Percentiles rank a stretch among this genome's conserved stretches.
phyloP scores from a whole-genome alignment of 495 filamentous ascomycete genomes.

The Jackrogersella minutella region DNA sequence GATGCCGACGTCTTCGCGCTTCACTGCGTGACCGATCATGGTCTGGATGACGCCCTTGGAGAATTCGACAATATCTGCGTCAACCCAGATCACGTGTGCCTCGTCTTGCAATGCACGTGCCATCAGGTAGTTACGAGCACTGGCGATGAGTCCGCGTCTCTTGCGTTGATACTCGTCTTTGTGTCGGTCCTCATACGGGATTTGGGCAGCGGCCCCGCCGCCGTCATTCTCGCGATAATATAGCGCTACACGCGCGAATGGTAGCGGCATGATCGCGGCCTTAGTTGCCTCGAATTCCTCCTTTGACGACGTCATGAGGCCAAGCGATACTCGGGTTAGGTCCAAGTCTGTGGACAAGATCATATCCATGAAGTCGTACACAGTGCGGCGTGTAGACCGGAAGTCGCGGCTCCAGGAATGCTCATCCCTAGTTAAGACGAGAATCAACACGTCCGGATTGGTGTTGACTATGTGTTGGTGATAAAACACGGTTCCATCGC shows the following conservation, averaged over 20 bases:
- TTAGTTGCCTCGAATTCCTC: constrained; percentile 33
- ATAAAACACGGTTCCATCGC: constrained; percentile 33
- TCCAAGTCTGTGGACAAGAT: constrained; percentile 32
- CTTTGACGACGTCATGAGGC: constrained; percentile 32
- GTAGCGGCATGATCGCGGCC: constrained; percentile 17
- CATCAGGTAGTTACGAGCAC: constrained; percentile 38
- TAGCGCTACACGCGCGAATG: constrained; percentile 35
- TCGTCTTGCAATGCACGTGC: constrained; percentile 34
- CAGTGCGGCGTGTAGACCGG: constrained; percentile 31
- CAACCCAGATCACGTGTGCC: constrained; percentile 35
- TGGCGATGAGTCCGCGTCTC: constrained; percentile 22
- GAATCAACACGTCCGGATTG: constrained; percentile 30
- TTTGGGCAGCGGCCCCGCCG: constrained; percentile 7
- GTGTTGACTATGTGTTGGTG: constrained; percentile 33
- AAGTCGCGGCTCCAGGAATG: constrained; percentile 37
- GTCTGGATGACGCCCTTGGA: constrained; percentile 31
- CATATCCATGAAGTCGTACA: constrained; percentile 39
- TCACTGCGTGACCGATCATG: constrained; percentile 30
- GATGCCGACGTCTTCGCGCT: constrained; percentile 25
- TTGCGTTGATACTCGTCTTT: constrained; percentile 22
- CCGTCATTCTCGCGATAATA: constrained; percentile 31
- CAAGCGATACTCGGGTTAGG: constrained; percentile 28
- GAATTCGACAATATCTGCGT: constrained; percentile 36
- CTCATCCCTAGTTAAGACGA: constrained; percentile 24
- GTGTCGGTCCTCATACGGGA: constrained; percentile 32